Evolutionary conservation across 345 rosid genomes (phyloP).

Genomic region (Rhodomyrtus tomentosa): DNA sequence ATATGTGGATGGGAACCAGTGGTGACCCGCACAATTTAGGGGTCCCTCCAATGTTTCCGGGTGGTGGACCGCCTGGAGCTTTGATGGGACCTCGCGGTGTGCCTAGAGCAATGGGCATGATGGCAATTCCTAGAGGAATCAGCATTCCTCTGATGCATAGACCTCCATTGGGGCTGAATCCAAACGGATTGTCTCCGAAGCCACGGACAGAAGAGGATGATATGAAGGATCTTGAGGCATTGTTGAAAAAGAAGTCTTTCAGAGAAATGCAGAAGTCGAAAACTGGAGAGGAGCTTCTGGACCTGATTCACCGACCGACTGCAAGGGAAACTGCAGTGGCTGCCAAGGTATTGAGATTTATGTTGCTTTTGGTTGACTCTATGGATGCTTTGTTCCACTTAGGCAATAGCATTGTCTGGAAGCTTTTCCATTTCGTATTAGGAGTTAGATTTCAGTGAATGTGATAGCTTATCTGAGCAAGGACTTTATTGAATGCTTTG

Average conservation of each 20-base stretch:
- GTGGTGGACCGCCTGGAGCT: conserved; percentile 30
- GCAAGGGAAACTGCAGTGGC: conserved; percentile 91
- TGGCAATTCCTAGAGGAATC: conserved; percentile 21
- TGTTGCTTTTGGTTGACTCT: neutral
- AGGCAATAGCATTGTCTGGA: neutral
- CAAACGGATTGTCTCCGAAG: conserved; percentile 11
- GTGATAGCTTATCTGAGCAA: neutral
- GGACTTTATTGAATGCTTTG: neutral
- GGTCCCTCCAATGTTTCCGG: conserved; percentile 8
- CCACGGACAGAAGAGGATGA: conserved; percentile 77
- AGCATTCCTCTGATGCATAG: conserved; percentile 22
- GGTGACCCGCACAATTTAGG: conserved; percentile 23
- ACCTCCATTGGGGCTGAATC: conserved; percentile 29
- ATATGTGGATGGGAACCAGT: conserved; percentile 52
- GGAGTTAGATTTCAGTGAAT: neutral
- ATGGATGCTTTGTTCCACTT: neutral
- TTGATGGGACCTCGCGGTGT: conserved; percentile 32
- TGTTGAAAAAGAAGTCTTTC: conserved; percentile 79
- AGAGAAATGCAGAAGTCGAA: conserved; percentile 84
- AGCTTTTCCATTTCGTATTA: neutral
- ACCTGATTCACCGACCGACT: conserved; percentile 87
- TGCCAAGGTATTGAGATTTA: conserved; percentile 46
- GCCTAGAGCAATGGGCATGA: conserved; percentile 31
- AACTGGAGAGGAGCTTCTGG: conserved; percentile 88
- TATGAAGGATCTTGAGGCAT: conserved; percentile 74